These are phyloP conservation scores for Gorgonomyces haynaldii DNA, from an alignment of 192 early-diverging fungal species.

Conservation along the genomic window DNA sequence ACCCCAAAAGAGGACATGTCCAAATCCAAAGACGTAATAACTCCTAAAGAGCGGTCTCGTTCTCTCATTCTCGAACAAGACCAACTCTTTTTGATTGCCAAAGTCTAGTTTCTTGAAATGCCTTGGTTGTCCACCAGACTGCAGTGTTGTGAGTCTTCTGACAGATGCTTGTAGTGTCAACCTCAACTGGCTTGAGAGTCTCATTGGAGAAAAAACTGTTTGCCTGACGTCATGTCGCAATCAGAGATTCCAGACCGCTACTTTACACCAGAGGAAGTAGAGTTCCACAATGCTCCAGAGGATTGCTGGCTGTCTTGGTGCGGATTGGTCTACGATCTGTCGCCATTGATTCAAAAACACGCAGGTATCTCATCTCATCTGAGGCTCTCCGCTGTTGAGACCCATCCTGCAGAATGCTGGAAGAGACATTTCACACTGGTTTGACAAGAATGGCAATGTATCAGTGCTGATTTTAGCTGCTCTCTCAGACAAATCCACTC, in stretches of 20 bases:
- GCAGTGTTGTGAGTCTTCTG: too few relatives aligned
- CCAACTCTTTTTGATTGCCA: too few relatives aligned
- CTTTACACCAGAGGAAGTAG: constrained; percentile 41
- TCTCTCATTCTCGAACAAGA: too few relatives aligned
- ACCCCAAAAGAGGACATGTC: too few relatives aligned
- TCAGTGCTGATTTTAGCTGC: constrained; percentile 22
- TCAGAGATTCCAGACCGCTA: constrained; percentile 15
- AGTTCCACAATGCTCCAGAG: constrained; percentile 35
- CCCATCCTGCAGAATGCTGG: constrained; percentile 50
- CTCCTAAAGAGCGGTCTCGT: too few relatives aligned
- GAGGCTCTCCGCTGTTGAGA: constrained; percentile 30
- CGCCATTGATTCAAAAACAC: constrained; percentile 22
- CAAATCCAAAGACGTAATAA: too few relatives aligned
- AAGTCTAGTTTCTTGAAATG: too few relatives aligned
- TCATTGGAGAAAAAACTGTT: too few relatives aligned
- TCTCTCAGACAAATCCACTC: constrained; percentile 34
- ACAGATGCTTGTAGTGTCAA: too few relatives aligned
- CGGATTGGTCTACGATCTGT: constrained; percentile 41
- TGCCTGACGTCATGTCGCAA: too few relatives aligned
- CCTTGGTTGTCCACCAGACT: too few relatives aligned
- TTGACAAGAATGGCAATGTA: constrained; percentile 41
- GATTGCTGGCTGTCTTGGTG: constrained; percentile 48
- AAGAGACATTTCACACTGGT: constrained; percentile 51
- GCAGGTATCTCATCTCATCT: constrained; percentile 9
- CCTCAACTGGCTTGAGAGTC: too few relatives aligned